Evolutionary conservation across 495 filamentous ascomycete species (phyloP), one percentile per base, ranked within the genome.

Genomic region (Penicillium lagena): DNA sequence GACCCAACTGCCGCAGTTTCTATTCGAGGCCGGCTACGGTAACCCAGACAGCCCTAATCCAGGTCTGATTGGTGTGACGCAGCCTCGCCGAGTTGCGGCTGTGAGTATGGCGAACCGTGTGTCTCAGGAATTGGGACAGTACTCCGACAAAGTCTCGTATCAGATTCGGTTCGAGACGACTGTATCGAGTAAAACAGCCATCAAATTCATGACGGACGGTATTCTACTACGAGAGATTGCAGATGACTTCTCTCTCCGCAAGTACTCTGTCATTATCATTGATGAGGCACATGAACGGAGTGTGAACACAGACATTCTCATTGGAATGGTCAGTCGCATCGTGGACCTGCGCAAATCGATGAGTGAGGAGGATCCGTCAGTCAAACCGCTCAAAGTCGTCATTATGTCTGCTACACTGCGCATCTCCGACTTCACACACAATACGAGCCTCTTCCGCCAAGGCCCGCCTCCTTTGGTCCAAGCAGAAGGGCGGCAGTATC

Each of bases 151-250:
- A 35, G 89, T 97, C 12, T 86, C 89, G 7, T 95, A 97, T 61
- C 90, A 96, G 56, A 96, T 99, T 53, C 84, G 94, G 28, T 97
- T 96, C 53, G 94, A 99, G 50, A 85, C 83, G 29, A 89, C 82
- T 2, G 82, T 84, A 2, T 79, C 79, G n/a, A 76, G 79, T 34
- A 83, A 90, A 46, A 99, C 94, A 0, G 85, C 90, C 2, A 82
- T 97, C 60, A 99, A 99, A 63, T 99, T 97, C 66, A 96, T 99
- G 89, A 99, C 94, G 1, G 94, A 99, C 61, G 94, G 94, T 72
- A 89, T 99, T 17, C 71, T 99, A 44, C 76, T 99, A 11, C 82
- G 91, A 39, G 94, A 99, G 58, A 85, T 96, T 36, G 80, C 87
- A 0, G 80, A 91, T 45, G 94, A 99, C 58, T 91, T 97, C 61